Percentiles rank a stretch among this genome's conserved stretches.
phyloP scores from a whole-genome alignment of 148 eudicot genomes.

The Tetragonia tetragonoides region DNA sequence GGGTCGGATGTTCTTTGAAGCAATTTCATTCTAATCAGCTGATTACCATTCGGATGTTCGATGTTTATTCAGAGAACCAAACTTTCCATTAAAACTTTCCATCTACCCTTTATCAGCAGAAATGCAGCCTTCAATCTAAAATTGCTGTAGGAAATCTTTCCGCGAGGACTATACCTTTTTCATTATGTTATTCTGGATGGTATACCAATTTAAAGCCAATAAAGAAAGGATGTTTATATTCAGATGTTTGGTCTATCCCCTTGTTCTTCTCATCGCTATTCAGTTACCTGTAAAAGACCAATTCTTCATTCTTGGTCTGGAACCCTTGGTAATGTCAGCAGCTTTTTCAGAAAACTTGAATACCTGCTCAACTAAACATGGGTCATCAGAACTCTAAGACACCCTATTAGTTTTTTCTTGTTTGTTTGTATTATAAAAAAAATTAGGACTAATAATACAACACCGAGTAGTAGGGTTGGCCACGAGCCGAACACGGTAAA shows the following conservation, averaged over 20 bases:
- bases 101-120: neutral
- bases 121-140: slow-evolving; percentile 10
- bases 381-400: no score
- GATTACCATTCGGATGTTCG: slow-evolving; percentile 7
- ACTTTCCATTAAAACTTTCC: slow-evolving; percentile 9
- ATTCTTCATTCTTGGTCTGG: no score
- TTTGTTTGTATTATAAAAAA: no score
- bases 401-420: no score
- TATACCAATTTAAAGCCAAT: slow-evolving; percentile 18
- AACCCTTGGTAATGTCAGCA: no score
- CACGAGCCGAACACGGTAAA: no score
- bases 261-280: neutral
- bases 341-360: no score
- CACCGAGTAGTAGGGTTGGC: no score
- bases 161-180: slow-evolving; percentile 2
- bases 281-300: no score
- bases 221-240: slow-evolving; percentile 23
- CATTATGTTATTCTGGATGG: slow-evolving; percentile 15
- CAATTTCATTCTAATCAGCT: slow-evolving; percentile 16
- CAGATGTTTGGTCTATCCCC: neutral
- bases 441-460: no score
- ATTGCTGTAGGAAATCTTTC: slow-evolving; percentile 7
- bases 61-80: slow-evolving; percentile 21
- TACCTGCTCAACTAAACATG: no score
- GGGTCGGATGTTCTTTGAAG: slow-evolving; percentile 12